Evolutionary conservation across 2,329 filamentous ascomycete genomes (phyloP), one percentile per base, ranked within the genome.

Genomic region (Trichoderma atroviride): DNA sequence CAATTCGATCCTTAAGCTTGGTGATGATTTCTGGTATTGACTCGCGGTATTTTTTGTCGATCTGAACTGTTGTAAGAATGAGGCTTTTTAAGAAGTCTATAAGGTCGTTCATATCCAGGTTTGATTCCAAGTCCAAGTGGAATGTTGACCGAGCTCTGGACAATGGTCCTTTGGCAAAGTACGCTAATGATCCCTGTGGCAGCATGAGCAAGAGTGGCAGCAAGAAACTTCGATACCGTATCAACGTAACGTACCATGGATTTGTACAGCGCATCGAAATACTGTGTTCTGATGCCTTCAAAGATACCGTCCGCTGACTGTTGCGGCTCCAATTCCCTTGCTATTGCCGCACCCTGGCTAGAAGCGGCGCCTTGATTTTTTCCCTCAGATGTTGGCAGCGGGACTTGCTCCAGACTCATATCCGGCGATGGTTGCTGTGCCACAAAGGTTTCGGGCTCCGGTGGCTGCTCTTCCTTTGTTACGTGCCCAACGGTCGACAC

Each of bases 11-110:
- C 40, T 87, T 87, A 75, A 89, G 87, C 59, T 85, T 83, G 2
- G 80, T 77, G 29, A 93, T 83, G 47, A 92, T 82, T 7, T 84
- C 84, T 0, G 90, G 89, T 29, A 95, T 78, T 3, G 88, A 89
- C 67, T 91, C 89, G n/a, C 88, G 86, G 74, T 92, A 94, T 76
- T 95, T 96, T 76, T 92, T 93, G 76, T 95, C 92, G 71, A 93
- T 86, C 57, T 90, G 83, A 6, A 88, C 83, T 0, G 88, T 89
- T 2, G 87, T 88, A 70, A 92, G 81, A n/a, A 92, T 81, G 69
- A 93, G 85, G 61, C 85, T 85, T 74, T 90, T 88, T n/a, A 95
- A 77, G 74, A 93, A 94, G 0, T 85, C 82, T 10, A 91, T 83
- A 22, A 94, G 81, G 61, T 93, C 87, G 29, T 82, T 80, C 78